phyloP scores from a whole-genome alignment of 768 basidiomycete species.

The Rhizopogon roseolus region DNA sequence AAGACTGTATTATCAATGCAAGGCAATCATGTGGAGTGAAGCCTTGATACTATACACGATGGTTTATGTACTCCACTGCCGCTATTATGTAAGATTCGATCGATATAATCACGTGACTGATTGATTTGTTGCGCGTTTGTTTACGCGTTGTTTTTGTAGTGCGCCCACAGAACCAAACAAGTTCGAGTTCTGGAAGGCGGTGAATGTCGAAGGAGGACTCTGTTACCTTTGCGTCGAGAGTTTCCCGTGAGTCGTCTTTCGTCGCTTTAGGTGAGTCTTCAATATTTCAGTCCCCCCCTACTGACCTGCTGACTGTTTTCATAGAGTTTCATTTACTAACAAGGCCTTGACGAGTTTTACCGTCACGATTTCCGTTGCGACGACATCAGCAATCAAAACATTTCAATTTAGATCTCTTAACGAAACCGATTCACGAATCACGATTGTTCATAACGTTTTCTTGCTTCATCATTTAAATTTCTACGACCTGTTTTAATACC shows the following conservation, averaged over 20 bases:
- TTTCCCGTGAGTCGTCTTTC: conserved; percentile 24
- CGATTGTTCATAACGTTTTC: conserved; percentile 13
- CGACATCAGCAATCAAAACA: conserved; percentile 9
- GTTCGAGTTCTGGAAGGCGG: conserved; percentile 22
- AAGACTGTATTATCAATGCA: too few species aligned
- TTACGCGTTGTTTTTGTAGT: conserved; percentile 27
- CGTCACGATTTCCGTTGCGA: conserved; percentile 19
- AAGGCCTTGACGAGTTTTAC: conserved; percentile 16
- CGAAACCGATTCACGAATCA: conserved; percentile 18
- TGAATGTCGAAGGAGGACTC: not conserved
- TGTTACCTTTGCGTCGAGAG: conserved; percentile 15
- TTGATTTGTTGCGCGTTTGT: conserved; percentile 18
- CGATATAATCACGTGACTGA: conserved; percentile 3
- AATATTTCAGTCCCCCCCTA: not conserved
- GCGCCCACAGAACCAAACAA: conserved; percentile 27
- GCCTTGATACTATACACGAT: too few species aligned
- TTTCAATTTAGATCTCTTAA: conserved; percentile 10
- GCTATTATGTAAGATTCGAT: not conserved
- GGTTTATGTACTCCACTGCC: too few species aligned
- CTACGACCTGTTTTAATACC: conserved; percentile 18
- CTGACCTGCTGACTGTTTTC: not conserved
- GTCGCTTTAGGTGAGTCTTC: conserved; percentile 15
- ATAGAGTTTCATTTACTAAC: conserved; percentile 18
- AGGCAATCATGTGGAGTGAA: too few species aligned
- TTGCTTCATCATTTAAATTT: conserved; percentile 8